Evolutionary conservation across 164 flowering plant species (phyloP).

Genomic region (Saururus chinensis): DNA sequence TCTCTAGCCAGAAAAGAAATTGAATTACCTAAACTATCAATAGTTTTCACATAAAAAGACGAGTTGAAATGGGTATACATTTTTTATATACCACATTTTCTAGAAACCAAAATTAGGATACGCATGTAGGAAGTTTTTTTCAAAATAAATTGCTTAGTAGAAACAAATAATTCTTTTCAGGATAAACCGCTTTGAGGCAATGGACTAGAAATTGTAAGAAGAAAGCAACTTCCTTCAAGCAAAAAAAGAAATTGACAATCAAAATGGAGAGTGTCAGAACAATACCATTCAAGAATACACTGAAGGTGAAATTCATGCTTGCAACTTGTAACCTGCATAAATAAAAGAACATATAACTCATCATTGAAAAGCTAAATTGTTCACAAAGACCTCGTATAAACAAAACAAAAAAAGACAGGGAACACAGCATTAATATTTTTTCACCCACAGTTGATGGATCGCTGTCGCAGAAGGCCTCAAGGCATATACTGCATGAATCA

Average conservation of each 20-base stretch:
- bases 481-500: conserved; percentile 98
- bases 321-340: conserved; percentile 73
- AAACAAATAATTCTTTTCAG: no score
- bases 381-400: not conserved
- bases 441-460: conserved; percentile 73
- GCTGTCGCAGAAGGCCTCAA: conserved; percentile 71
- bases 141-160: no score
- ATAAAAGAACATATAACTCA: not conserved
- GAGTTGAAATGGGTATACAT: no score
- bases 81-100: no score
- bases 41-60: no score
- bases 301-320: conserved; percentile 99
- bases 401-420: not conserved
- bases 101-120: no score
- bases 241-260: not conserved
- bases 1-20: no score
- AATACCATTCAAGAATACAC: conserved; percentile 91
- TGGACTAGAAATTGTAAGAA: no score
- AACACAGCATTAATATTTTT: not conserved
- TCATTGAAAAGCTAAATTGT: not conserved
- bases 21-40: no score
- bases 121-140: no score
- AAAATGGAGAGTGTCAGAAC: not conserved
- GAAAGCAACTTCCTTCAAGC: no score
- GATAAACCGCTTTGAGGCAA: no score